Percentiles rank a stretch among this genome's conserved stretches.
phyloP scores from a whole-genome alignment of 108 stramenopile species.

The Pseudonitzschia pungens region DNA sequence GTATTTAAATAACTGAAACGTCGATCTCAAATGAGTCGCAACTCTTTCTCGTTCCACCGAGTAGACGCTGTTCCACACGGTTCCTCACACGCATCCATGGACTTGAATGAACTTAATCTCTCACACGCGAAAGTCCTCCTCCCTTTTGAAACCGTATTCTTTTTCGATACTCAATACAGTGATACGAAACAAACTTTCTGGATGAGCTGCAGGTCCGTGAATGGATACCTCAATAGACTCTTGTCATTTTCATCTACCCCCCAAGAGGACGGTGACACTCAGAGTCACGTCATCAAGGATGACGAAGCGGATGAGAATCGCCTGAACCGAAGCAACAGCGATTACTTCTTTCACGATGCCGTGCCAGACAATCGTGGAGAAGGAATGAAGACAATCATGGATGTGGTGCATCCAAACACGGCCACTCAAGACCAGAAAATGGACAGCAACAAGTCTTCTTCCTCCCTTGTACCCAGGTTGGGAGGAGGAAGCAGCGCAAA shows the following conservation, averaged over 20 bases:
- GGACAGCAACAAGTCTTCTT: slow-evolving; percentile 7
- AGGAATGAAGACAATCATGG: slow-evolving; percentile 25
- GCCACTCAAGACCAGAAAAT: background rate
- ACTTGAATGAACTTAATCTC: background rate
- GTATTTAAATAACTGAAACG: no score
- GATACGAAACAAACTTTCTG: slow-evolving; percentile 2
- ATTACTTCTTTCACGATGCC: slow-evolving; percentile 1
- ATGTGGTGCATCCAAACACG: slow-evolving; percentile 22
- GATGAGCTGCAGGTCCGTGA: background rate
- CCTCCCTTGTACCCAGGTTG: slow-evolving; percentile 15
- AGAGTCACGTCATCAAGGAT: background rate
- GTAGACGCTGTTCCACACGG: no score
- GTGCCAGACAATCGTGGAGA: slow-evolving; percentile 23
- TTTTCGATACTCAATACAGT: background rate
- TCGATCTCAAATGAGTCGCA: no score
- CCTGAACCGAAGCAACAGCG: background rate
- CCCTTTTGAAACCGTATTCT: background rate
- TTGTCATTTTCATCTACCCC: slow-evolving; percentile 13
- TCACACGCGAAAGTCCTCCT: slow-evolving; percentile 1
- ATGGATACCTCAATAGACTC: background rate
- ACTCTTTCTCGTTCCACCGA: no score
- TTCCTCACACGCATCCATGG: slow-evolving; percentile 5
- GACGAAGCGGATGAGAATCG: background rate
- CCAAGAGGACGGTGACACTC: background rate
- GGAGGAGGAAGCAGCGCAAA: slow-evolving; percentile 2